A percentile compares a stretch with the other conserved stretches of the same genome.
Evolutionary conservation across 2,329 filamentous ascomycete species (phyloP).

Genomic region (Fusarium lateritium): DNA sequence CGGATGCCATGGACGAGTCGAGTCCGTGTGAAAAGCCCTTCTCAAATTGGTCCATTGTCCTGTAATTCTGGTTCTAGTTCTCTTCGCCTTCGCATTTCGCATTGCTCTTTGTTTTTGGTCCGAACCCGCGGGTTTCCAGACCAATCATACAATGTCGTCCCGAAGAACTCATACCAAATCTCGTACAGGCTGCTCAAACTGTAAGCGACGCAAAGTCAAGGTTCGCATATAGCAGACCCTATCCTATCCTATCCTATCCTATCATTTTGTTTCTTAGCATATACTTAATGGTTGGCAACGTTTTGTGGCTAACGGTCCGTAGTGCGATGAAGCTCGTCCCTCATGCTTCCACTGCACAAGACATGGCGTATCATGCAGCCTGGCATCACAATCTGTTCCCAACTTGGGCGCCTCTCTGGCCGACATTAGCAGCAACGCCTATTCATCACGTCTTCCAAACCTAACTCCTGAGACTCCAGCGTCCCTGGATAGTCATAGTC

Average conservation of each 20-base stretch:
- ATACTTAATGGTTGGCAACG: not conserved
- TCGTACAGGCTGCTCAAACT: conserved; percentile 52
- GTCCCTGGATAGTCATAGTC: conserved; percentile 14
- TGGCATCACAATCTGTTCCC: conserved; percentile 25
- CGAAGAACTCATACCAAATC: conserved; percentile 54
- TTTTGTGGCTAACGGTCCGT: conserved; percentile 14
- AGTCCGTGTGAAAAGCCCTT: conserved; percentile 23
- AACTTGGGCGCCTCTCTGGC: not conserved
- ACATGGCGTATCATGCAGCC: conserved; percentile 50
- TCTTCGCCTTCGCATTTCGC: conserved; percentile 19
- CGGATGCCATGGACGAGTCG: not conserved
- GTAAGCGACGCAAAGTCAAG: conserved; percentile 54
- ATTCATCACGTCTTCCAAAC: conserved; percentile 29
- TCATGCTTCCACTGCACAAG: conserved; percentile 52
- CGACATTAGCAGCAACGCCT: not conserved
- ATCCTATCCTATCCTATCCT: no score
- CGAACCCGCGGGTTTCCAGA: conserved; percentile 43
- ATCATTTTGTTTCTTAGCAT: not conserved
- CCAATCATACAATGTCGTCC: conserved; percentile 40
- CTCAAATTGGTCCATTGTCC: conserved; percentile 8
- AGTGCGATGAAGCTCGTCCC: conserved; percentile 51
- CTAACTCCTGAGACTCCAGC: conserved; percentile 30
- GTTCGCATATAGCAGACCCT: conserved; percentile 36
- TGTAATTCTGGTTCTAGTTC: conserved; percentile 4
- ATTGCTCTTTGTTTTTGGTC: conserved; percentile 6